Conservation (phyloP, 805 yeast species). For the Nakazawaea ernobii region DNA sequence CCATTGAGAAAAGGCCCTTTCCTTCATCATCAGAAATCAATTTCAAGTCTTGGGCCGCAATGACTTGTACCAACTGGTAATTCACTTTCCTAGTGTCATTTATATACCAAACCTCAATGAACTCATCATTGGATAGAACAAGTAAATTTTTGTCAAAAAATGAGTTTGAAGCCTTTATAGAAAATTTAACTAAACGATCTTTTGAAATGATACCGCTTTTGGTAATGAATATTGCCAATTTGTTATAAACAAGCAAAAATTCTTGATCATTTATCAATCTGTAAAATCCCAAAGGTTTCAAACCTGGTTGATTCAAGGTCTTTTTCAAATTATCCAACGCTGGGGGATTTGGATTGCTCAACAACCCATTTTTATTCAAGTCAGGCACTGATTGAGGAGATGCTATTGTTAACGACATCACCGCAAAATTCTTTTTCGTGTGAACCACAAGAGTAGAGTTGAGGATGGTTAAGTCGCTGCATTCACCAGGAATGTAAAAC, state of each 20-base stretch:
- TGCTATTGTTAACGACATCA: slow-evolving; percentile 52
- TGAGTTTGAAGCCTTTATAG: slow-evolving; percentile 32
- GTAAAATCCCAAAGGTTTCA: slow-evolving; percentile 57
- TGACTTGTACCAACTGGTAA: slow-evolving; percentile 54
- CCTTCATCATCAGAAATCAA: slow-evolving; percentile 28
- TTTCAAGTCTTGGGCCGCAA: slow-evolving; percentile 62
- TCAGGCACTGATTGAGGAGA: slow-evolving; percentile 57
- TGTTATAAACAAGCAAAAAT: slow-evolving; percentile 61
- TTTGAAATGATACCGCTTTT: slow-evolving; percentile 30
- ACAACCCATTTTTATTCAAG: slow-evolving; percentile 19
- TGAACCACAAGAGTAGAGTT: slow-evolving; percentile 63
- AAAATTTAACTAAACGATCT: slow-evolving; percentile 35
- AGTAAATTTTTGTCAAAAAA: slow-evolving; percentile 41
- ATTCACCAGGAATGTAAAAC: slow-evolving; percentile 49
- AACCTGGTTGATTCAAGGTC: slow-evolving; percentile 28
- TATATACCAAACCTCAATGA: slow-evolving; percentile 64
- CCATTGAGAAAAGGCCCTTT: slow-evolving; percentile 39
- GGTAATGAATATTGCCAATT: slow-evolving; percentile 63
- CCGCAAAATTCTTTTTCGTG: slow-evolving; percentile 61
- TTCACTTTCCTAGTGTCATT: slow-evolving; percentile 30
- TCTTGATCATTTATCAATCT: slow-evolving; percentile 48
- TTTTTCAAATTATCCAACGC: slow-evolving; percentile 34
- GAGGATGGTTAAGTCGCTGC: slow-evolving; percentile 56
- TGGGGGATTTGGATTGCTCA: slow-evolving; percentile 4
- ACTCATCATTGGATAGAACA: slow-evolving; percentile 55